Evolutionary conservation across 257 asterid genomes (phyloP).

Genomic region (Mentha longifolia): DNA sequence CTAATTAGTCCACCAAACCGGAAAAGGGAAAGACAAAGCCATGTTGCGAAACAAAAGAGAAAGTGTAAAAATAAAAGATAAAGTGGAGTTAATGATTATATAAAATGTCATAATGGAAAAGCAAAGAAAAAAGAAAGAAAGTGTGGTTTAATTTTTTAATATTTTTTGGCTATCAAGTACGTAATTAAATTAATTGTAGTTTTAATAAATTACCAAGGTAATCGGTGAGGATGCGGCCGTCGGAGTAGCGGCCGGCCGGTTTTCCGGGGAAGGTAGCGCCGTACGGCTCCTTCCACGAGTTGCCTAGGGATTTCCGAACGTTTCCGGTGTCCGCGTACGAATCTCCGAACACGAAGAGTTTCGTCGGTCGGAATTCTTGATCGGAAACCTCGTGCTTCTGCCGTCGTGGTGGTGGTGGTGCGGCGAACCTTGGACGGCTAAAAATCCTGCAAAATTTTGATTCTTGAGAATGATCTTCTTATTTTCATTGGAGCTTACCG

Average conservation of each 20-base stretch:
- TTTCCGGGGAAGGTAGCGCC: conserved; percentile 92
- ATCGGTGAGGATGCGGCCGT: conserved; percentile 93
- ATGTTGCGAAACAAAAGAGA: conserved; percentile 19
- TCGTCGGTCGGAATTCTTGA: conserved; percentile 44
- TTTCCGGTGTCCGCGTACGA: conserved; percentile 95
- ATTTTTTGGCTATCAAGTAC: not conserved
- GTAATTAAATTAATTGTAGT: not conserved
- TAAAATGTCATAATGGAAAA: conserved; percentile 15
- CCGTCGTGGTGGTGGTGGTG: conserved; percentile 34
- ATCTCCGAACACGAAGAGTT: conserved; percentile 90
- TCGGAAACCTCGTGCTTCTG: conserved; percentile 26
- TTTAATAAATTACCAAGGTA: conserved; percentile 48
- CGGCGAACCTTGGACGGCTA: conserved; percentile 32
- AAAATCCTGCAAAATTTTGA: conserved; percentile 33
- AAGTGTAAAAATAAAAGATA: conserved; percentile 38
- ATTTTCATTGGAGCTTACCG: not conserved
- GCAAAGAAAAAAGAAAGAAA: conserved; percentile 19
- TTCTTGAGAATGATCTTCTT: not conserved
- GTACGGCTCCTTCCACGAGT: conserved; percentile 80
- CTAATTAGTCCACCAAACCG: conserved; percentile 24
- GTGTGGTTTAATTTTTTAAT: conserved; percentile 5
- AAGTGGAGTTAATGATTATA: conserved; percentile 35
- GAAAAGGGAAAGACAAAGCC: conserved; percentile 17
- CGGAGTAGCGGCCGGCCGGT: conserved; percentile 91
- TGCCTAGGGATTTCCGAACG: conserved; percentile 50